Base-by-base conservation (phyloP, 78 protist genomes). In the Cyanophora paradoxa region DNA sequence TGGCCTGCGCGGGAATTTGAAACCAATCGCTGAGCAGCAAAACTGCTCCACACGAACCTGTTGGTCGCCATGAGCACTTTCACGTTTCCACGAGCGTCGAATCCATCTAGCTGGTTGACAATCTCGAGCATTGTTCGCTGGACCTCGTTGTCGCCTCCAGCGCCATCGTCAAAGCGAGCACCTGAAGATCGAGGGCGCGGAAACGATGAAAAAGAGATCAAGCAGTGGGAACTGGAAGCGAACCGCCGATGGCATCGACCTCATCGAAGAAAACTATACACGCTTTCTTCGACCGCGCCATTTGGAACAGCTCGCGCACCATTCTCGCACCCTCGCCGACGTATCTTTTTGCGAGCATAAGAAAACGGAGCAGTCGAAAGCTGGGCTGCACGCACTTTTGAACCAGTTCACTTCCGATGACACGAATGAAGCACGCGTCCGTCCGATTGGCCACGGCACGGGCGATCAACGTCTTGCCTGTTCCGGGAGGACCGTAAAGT, bases 391-490 rank as follows among this genome's bases (percentile, higher is more conserved):
- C 91, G 77, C 87, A 97, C 84, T 94, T 92, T 56, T 97, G 99
- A 36, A 98, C 99, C 26, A 96, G 87, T 79, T 97, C 99, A 1
- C 93, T 84, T 20, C 99, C 99, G 52, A 97, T 96, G 34, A 97
- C 99, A 24, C 99, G 91, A 63, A 97, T 97, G 79, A 98, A 98
- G 42, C 91, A 77, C 10, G 99, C 99, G 59, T 98, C 99, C 5
- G 99, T 97, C 44, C 98, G 77, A 78, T 98, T 98, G 28, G 99
- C 99, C 26, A 96, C 99, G 0, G 99, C 99, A 20, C 99, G 78
- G 14, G 99, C 99, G n/a, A 86, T 62, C 34, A 98, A 88, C n/a
- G 99, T 98, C 90, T 98, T 98, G 48, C 99, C 99, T 4, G 98
- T 95, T 34, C 98, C 99, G 7, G 98, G 98, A 19, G 98, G 99